Percentiles rank a stretch among this genome's conserved stretches.
phyloP scores from a whole-genome alignment of 2,329 filamentous ascomycete species.

The Ustilaginoidea virens region DNA sequence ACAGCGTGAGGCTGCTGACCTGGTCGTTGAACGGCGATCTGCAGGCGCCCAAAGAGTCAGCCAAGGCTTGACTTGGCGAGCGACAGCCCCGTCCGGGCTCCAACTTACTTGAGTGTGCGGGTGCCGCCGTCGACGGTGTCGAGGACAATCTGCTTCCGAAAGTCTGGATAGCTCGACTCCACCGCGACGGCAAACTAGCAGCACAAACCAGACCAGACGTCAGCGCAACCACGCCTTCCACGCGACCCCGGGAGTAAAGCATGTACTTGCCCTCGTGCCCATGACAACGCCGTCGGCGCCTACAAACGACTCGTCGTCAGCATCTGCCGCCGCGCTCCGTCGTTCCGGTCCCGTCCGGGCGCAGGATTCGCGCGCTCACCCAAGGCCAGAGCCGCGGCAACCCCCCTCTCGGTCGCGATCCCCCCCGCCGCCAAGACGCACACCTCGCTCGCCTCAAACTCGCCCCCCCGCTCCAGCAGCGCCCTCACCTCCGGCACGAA shows the following conservation, averaged over 20 bases:
- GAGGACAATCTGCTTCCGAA: conserved; percentile 24
- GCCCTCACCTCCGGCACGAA: conserved; percentile 42
- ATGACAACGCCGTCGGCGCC: conserved; percentile 28
- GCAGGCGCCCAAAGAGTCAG: background rate
- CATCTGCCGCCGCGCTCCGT: no score
- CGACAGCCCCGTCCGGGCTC: no score
- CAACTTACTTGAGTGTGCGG: conserved; percentile 27
- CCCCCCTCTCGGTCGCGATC: conserved; percentile 38
- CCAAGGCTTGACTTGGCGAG: background rate
- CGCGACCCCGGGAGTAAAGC: background rate
- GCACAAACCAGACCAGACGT: no score
- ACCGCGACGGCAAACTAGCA: conserved; percentile 29
- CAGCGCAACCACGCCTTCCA: background rate
- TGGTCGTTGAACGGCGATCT: conserved; percentile 27
- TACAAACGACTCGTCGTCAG: no score
- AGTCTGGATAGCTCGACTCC: conserved; percentile 26
- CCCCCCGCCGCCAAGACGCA: conserved; percentile 43
- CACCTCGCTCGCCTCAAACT: conserved; percentile 18
- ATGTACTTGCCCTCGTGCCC: conserved; percentile 23
- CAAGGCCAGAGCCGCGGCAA: conserved; percentile 27
- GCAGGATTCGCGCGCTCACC: background rate
- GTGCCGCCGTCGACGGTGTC: conserved; percentile 26
- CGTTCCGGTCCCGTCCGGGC: no score
- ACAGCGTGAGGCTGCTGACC: conserved; percentile 20
- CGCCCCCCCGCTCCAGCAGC: conserved; percentile 19